Evolutionary conservation across 1,284 basidiomycete species (phyloP), one percentile per base, ranked within the genome.

Genomic region (Omphalotus olearius): DNA sequence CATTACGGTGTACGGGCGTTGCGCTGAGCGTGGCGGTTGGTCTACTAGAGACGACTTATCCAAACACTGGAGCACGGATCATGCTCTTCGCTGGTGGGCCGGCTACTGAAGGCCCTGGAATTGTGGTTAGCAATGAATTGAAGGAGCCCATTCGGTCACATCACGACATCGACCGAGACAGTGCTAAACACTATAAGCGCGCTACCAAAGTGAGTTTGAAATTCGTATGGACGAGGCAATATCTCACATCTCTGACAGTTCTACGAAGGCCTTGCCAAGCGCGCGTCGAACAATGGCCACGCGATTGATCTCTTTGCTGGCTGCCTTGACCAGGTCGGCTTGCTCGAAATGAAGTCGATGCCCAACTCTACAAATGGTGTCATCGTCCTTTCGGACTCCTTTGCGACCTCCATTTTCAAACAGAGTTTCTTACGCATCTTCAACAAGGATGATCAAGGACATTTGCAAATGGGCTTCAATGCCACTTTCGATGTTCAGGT

Each of bases 401-500:
- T 99, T 71, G 89, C 93, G 48, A 99, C 96, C 35, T 95, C 93
- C 38, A 98, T 99, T 68, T 99, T 99, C 83, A 98, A 98, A 76
- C 95, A 98, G 71, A 90, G 85, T 61, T 98, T 98, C 85, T 79
- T 98, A 52, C 85, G 95, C 51, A 78, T 97, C 47, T 95, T 99
- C 69, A 85, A 79, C 65, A 98, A 98, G 71, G 96, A 98, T 63
- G 92, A 93, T 17, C 84, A 96, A 60, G 96, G 94, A 0, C 80
- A 91, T 63, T 75, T 99, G 20, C 85, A 91, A 65, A 98, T 99
- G 95, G 96, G 96, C 57, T 99, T 99, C 76, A 99, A 99, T 63
- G 96, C 94, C 6, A 99, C 95, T 0, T 96, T 99, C 62, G 96
- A 99, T 66, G 95, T 99, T 33, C 90, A 94, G 80, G 91, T 91